Percentiles rank a stretch among this genome's conserved stretches.
Conservation (phyloP, 176 grass and related monocot genomes). For the Avena eriantha region DNA sequence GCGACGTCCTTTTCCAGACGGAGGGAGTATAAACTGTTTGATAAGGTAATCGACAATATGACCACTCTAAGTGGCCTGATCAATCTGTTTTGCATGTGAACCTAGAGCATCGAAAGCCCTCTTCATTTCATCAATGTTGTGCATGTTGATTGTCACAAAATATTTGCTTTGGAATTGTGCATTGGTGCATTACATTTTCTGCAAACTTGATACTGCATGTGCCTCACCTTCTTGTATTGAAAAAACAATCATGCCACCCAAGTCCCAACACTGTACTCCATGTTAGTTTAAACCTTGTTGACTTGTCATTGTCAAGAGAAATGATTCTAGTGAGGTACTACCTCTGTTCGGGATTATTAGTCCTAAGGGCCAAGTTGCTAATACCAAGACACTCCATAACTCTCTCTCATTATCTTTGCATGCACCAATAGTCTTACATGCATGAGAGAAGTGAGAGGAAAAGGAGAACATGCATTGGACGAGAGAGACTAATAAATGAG, state of each 20-base stretch:
- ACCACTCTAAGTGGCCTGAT: not conserved
- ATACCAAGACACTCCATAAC: too few relatives aligned
- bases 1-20: too few relatives aligned
- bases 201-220: not conserved
- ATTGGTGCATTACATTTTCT: not conserved
- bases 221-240: not conserved
- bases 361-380: too few relatives aligned
- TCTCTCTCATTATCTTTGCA: too few relatives aligned
- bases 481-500: too few relatives aligned
- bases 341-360: too few relatives aligned
- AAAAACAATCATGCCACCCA: not conserved
- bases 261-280: not conserved
- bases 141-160: not conserved
- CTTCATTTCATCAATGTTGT: not conserved
- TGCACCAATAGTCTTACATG: too few relatives aligned
- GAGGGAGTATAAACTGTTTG: not conserved
- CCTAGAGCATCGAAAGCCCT: not conserved
- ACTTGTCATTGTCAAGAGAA: not conserved
- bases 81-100: not conserved
- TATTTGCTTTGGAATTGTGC: not conserved
- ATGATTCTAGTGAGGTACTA: not conserved
- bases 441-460: too few relatives aligned
- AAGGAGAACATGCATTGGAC: too few relatives aligned
- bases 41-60: not conserved
- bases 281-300: slow-evolving; percentile 19